phyloP scores from a whole-genome alignment of 352 stramenopile genomes.

The Halophytophthora batemanensis region DNA sequence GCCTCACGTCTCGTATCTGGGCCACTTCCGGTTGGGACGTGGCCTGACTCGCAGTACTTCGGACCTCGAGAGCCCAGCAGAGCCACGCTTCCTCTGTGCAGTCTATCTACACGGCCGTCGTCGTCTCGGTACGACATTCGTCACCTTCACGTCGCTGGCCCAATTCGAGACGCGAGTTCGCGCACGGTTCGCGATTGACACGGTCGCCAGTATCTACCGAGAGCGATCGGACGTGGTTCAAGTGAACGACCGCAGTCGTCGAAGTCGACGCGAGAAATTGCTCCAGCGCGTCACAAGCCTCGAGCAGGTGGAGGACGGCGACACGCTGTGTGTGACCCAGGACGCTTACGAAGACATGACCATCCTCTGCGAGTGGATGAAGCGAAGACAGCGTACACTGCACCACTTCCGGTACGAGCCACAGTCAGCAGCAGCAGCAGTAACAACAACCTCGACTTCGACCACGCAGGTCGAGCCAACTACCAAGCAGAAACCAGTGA shows the following conservation, averaged over 20 bases:
- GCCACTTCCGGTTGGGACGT: conserved; percentile 19
- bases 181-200: conserved; percentile 20
- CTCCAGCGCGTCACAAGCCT: conserved; percentile 41
- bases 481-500: background rate
- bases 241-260: background rate
- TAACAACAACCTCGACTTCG: background rate
- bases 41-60: too few species aligned
- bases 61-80: background rate
- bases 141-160: conserved; percentile 41
- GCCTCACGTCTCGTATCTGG: conserved; percentile 22
- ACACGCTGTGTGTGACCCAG: conserved; percentile 55
- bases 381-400: conserved; percentile 33
- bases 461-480: conserved; percentile 2
- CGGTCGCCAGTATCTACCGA: conserved; percentile 47
- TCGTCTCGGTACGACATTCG: conserved; percentile 37
- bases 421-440: background rate
- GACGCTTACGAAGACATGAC: conserved; percentile 68
- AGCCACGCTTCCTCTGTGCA: conserved; percentile 35
- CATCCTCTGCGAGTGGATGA: conserved; percentile 67
- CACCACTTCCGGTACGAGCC: conserved; percentile 21
- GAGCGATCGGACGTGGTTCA: conserved; percentile 22
- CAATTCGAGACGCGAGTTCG: conserved; percentile 39
- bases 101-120: conserved; percentile 50
- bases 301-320: conserved; percentile 42
- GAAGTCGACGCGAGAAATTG: conserved; percentile 9